These are phyloP conservation scores for Leccinum pallidistipes DNA, from an alignment of 1,284 basidiomycete species.

Conservation along the genomic window DNA sequence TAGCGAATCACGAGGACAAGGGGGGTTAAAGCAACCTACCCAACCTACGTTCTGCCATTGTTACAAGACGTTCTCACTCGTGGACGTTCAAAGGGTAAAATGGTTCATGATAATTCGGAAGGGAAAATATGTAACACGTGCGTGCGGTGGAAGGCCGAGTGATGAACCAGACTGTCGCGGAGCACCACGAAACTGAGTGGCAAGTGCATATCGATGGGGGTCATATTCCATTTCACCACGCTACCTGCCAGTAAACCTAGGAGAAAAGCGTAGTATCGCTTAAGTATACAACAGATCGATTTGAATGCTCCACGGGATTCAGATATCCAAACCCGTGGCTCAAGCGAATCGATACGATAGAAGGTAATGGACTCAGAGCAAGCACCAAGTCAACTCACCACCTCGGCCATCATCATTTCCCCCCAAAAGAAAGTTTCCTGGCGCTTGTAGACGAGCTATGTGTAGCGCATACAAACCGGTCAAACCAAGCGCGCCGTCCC, in stretches of 20 bases:
- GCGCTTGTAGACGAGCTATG: slow-evolving; percentile 47
- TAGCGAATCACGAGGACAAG: neutral
- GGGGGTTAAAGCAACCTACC: neutral
- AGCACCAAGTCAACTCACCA: slow-evolving; percentile 36
- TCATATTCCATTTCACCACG: slow-evolving; percentile 33
- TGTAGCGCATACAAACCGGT: slow-evolving; percentile 38
- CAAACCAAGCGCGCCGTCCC: slow-evolving; percentile 47
- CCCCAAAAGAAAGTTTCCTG: slow-evolving; percentile 38
- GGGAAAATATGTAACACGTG: neutral
- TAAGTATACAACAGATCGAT: slow-evolving; percentile 10
- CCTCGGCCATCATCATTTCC: slow-evolving; percentile 49
- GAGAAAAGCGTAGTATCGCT: neutral
- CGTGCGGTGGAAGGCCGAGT: neutral
- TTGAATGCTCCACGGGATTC: neutral
- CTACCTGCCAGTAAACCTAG: slow-evolving; percentile 24
- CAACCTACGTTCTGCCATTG: neutral
- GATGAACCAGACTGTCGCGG: slow-evolving; percentile 7
- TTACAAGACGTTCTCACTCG: neutral
- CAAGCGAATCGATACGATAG: neutral
- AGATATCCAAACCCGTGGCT: neutral
- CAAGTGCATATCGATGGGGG: slow-evolving; percentile 24
- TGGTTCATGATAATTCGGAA: slow-evolving; percentile 2
- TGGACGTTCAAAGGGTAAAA: neutral
- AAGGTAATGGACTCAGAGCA: neutral
- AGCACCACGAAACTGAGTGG: slow-evolving; percentile 9